Evolutionary conservation across 768 basidiomycete species (phyloP).

Genomic region (Lentinula detonsa): DNA sequence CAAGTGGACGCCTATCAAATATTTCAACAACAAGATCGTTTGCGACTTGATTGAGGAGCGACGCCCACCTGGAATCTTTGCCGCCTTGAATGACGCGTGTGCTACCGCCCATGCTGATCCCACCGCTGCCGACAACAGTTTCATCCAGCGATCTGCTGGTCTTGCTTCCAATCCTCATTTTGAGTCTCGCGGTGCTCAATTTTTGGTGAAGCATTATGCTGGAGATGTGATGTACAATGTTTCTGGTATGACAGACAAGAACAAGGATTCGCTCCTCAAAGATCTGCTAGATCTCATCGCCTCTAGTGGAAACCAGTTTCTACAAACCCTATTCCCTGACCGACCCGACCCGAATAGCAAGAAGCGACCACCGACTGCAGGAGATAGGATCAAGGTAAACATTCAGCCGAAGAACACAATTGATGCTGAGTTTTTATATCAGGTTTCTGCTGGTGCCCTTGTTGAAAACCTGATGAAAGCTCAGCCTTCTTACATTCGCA

Average conservation of each 20-base stretch:
- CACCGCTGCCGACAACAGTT: constrained; percentile 92
- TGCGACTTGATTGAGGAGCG: constrained; percentile 98
- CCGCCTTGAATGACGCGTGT: constrained; percentile 97
- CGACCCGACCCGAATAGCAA: constrained; percentile 94
- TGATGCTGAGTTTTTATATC: background rate
- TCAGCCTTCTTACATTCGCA: constrained; percentile 96
- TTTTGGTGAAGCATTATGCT: constrained; percentile 94
- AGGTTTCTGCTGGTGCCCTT: constrained; percentile 91
- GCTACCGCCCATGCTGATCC: constrained; percentile 99
- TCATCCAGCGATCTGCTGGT: constrained; percentile 82
- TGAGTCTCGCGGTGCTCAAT: constrained; percentile 90
- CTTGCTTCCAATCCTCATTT: constrained; percentile 89
- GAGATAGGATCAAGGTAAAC: constrained; percentile 91
- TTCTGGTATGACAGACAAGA: constrained; percentile 98
- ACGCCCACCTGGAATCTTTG: constrained; percentile 94
- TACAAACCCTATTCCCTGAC: constrained; percentile 88
- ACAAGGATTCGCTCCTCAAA: constrained; percentile 95
- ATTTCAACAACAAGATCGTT: constrained; percentile 97
- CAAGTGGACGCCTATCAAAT: constrained; percentile 99
- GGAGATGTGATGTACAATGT: constrained; percentile 99
- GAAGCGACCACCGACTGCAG: constrained; percentile 95
- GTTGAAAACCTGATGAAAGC: constrained; percentile 98
- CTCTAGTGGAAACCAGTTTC: constrained; percentile 73
- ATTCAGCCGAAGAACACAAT: background rate
- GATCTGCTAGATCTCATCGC: constrained; percentile 89